Evolutionary conservation across 768 basidiomycete species (phyloP).

Genomic region (Boletus vinaceobasis): DNA sequence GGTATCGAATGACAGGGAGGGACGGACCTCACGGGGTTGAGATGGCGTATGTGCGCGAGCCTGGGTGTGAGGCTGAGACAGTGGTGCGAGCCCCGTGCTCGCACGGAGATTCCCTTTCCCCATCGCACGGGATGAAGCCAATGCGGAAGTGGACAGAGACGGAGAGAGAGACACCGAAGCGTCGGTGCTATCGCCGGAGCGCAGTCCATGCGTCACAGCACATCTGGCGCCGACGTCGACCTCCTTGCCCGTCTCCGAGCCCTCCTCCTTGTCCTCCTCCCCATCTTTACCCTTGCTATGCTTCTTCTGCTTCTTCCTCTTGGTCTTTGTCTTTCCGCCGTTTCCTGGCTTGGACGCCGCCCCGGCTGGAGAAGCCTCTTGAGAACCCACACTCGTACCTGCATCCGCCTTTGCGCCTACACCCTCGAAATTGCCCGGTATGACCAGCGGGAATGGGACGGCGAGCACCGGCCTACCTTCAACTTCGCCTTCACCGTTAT

Average conservation of each 20-base stretch:
- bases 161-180: conserved; percentile 7
- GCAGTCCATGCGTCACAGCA: not conserved
- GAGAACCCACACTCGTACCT: not conserved
- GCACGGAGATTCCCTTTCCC: conserved; percentile 2
- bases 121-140: not conserved
- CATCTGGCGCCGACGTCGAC: not conserved
- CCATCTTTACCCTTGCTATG: not conserved
- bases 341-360: conserved; percentile 32
- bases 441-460: not conserved
- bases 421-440: conserved; percentile 18
- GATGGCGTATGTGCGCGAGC: not conserved
- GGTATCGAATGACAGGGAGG: conserved; percentile 37
- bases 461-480: not conserved
- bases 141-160: not conserved
- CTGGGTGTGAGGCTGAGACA: conserved; percentile 23
- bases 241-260: conserved; percentile 14
- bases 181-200: conserved; percentile 18
- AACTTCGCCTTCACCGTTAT: not conserved
- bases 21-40: conserved; percentile 14
- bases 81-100: conserved; percentile 4
- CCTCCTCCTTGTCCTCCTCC: not conserved
- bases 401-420: not conserved
- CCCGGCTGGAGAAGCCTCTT: not conserved
- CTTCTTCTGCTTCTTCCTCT: conserved; percentile 35
- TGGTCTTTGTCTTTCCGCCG: conserved; percentile 36